Base-by-base conservation (phyloP, 345 rosid species). In the Pugionium cornutum region DNA sequence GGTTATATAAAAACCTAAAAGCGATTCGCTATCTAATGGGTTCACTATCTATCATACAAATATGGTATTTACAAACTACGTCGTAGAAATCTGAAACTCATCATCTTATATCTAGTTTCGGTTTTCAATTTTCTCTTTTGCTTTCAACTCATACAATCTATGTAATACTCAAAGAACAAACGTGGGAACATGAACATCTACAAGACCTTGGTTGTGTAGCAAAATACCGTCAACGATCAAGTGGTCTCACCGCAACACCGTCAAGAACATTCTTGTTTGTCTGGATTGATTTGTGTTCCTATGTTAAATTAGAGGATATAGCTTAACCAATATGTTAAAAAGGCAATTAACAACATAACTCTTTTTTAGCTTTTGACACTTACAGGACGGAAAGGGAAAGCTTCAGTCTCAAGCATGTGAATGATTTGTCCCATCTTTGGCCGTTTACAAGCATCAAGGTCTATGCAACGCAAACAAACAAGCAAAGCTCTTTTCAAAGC, bases 351-450 rank as follows among this genome's bases (percentile, higher is more conserved):
- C 29, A 35, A 30, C 44, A 9, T 4, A 53, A 68, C 4, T 10
- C 30, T 4, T 25, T 6, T 57, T 26, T 48, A 47, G 62, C 3
- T 35, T 49, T 52, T 9, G 44, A 45, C n/a, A 70, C 96, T 75
- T 81, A 92, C 98, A 9, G 85, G 25, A 61, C 97, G 96, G 63
- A 84, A 92, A 58, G 89, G 89, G 70, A 86, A 88, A 53, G 89
- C 97, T 9, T 90, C 97, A 5, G 87, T 88, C 68, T 89, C 98
- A n/a, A 94, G 97, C 99, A 94, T 85, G 73, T 89, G 97, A 73
- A 88, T 84, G 46, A 94, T 83, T 74, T 89, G 99, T 55, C 99
- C 96, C 99, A 94, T 94, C 83, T 89, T 89, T 26, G 97, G 97
- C 30, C 99, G 79, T 78, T 89, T 94, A 50, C 56, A 56, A 51